These are phyloP conservation scores for Diaporthe helianthi DNA, from an alignment of 2,329 filamentous ascomycete genomes.

Conservation along the genomic window DNA sequence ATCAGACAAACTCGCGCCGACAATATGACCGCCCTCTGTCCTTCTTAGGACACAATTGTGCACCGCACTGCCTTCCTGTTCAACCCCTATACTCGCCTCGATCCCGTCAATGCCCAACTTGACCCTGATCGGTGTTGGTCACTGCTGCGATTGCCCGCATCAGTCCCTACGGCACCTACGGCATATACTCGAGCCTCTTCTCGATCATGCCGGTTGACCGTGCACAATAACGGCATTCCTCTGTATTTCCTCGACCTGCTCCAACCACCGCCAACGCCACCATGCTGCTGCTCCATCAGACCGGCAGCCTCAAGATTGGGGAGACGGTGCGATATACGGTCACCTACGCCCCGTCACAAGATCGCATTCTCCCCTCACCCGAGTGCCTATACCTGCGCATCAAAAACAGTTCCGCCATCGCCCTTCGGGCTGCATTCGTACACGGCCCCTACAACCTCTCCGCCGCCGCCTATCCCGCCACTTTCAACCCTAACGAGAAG, in stretches of 20 bases:
- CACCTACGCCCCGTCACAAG: constrained; percentile 87
- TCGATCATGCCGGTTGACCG: constrained; percentile 19
- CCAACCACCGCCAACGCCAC: constrained; percentile 35
- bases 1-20: constrained; percentile 1
- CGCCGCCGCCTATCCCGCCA: constrained; percentile 82
- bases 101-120: not conserved
- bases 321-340: constrained; percentile 92
- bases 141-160: not conserved
- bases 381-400: constrained; percentile 82
- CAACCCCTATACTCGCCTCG: not conserved
- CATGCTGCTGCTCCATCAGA: constrained; percentile 92
- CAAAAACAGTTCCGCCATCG: constrained; percentile 89
- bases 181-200: constrained; percentile 1
- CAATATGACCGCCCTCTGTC: constrained; percentile 14
- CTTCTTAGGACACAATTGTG: constrained; percentile 10
- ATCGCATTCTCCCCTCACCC: constrained; percentile 89
- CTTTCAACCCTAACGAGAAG: constrained; percentile 83
- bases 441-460: constrained; percentile 94
- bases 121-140: not conserved
- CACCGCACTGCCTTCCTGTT: constrained; percentile 8
- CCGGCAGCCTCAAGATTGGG: constrained; percentile 90
- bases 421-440: constrained; percentile 91
- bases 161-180: not conserved
- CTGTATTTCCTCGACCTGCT: not conserved
- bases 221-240: not conserved